phyloP scores from a whole-genome alignment of 371 early-diverging fungal genomes.

The Mortierella sp. region DNA sequence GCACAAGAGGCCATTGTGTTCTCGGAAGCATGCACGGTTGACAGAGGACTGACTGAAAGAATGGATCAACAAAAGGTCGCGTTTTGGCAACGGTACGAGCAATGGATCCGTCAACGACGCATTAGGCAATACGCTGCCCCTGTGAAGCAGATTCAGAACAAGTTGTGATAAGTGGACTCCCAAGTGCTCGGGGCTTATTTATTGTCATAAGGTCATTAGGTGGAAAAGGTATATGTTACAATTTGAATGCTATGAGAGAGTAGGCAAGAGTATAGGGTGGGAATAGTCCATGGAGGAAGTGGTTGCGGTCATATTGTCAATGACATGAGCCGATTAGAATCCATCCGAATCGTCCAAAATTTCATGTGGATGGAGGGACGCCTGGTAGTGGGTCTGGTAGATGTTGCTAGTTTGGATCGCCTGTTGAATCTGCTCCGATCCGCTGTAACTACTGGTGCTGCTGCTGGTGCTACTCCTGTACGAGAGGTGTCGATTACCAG shows the following conservation, averaged over 20 bases:
- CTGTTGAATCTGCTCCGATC: conserved; percentile 29
- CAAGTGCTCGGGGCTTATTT: no score
- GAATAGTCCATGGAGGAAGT: no score
- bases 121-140: conserved; percentile 6
- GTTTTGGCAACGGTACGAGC: conserved; percentile 27
- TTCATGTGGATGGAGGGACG: conserved; percentile 8
- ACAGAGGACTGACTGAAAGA: conserved; percentile 19
- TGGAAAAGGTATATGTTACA: no score
- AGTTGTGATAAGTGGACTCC: not conserved
- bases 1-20: conserved; percentile 33
- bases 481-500: conserved; percentile 20
- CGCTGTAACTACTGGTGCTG: not conserved
- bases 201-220: no score
- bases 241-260: no score
- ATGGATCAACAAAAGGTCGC: conserved; percentile 18
- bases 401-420: conserved; percentile 51
- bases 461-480: conserved; percentile 34
- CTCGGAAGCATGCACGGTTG: conserved; percentile 22
- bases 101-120: conserved; percentile 11
- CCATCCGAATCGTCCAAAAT: conserved; percentile 5
- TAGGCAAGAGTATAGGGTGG: no score
- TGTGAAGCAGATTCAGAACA: conserved; percentile 1
- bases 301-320: no score
- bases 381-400: conserved; percentile 29
- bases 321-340: not conserved